Percentiles rank a stretch among this genome's conserved stretches.
phyloP scores from a whole-genome alignment of 352 stramenopile species.

The Phytophthora capsici region DNA sequence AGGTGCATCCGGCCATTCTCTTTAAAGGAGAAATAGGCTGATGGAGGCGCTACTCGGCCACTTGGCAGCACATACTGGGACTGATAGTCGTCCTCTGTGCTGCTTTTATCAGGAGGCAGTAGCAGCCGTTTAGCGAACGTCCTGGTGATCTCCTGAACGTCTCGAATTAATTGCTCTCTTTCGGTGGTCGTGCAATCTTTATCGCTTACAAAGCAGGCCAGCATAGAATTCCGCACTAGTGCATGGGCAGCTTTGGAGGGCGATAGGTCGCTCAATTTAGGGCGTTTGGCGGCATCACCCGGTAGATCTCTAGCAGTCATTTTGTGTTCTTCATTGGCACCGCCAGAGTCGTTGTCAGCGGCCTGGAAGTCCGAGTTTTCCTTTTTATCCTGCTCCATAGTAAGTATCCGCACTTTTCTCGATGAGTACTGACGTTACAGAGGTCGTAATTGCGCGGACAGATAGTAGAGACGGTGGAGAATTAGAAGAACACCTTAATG shows the following conservation, averaged over 20 bases:
- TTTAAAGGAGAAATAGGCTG: slow-evolving; percentile 70
- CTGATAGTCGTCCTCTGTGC: slow-evolving; percentile 21
- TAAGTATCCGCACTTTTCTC: slow-evolving; percentile 16
- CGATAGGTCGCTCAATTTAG: slow-evolving; percentile 12
- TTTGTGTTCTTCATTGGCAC: slow-evolving; percentile 1
- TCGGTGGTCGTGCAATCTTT: slow-evolving; percentile 17
- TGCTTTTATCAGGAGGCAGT: slow-evolving; percentile 21
- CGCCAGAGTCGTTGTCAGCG: background rate
- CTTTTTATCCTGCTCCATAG: slow-evolving; percentile 7
- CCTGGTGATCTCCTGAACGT: slow-evolving; percentile 41
- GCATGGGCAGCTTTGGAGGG: slow-evolving; percentile 39
- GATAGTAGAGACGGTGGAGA: background rate
- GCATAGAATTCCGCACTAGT: slow-evolving; percentile 47
- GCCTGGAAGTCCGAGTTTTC: slow-evolving; percentile 8
- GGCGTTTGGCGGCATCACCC: background rate
- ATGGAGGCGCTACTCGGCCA: slow-evolving; percentile 47
- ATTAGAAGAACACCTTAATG: background rate
- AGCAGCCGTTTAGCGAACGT: slow-evolving; percentile 47
- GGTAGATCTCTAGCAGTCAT: background rate
- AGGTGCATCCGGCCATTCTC: slow-evolving; percentile 75
- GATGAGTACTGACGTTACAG: slow-evolving; percentile 10
- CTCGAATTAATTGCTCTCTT: slow-evolving; percentile 36
- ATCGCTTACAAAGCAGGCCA: slow-evolving; percentile 43
- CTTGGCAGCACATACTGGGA: slow-evolving; percentile 46
- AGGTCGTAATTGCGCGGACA: slow-evolving; percentile 5